A percentile compares a stretch with the other conserved stretches of the same genome.
These are phyloP conservation scores for Phytopythium sindhum DNA, from an alignment of 352 stramenopile species.

Conservation along the genomic window DNA sequence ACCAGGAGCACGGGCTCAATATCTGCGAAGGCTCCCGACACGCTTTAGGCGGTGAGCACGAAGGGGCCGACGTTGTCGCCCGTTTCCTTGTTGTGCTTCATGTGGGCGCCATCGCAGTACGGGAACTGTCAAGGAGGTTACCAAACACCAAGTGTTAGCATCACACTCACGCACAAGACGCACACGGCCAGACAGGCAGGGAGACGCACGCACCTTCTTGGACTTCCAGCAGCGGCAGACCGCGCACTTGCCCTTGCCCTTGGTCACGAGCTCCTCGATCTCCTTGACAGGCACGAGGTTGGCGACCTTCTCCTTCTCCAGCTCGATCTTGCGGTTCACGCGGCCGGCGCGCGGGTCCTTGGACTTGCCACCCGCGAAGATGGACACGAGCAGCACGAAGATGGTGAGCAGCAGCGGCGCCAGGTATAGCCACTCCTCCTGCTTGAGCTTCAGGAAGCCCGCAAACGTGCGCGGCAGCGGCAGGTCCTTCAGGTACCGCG, in stretches of 20 bases:
- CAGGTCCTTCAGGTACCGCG: constrained; percentile 80
- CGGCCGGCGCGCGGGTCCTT: constrained; percentile 46
- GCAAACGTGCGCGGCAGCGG: constrained; percentile 79
- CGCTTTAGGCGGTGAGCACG: constrained; percentile 57
- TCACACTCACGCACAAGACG: too few relatives aligned
- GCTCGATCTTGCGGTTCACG: constrained; percentile 61
- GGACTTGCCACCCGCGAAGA: constrained; percentile 55
- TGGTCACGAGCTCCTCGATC: constrained; percentile 74
- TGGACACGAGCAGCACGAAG: constrained; percentile 60
- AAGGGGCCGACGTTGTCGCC: constrained; percentile 81
- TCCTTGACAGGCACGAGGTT: constrained; percentile 62
- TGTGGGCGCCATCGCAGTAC: constrained; percentile 72
- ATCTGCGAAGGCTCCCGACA: too few relatives aligned
- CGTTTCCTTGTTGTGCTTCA: constrained; percentile 88
- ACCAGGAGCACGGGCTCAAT: too few relatives aligned
- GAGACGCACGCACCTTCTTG: constrained; percentile 47
- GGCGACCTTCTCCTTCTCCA: constrained; percentile 85
- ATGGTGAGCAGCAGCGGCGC: constrained; percentile 79
- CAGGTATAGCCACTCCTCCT: constrained; percentile 83
- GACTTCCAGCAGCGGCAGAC: constrained; percentile 88
- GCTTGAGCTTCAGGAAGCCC: constrained; percentile 83
- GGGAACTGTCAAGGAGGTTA: constrained; percentile 42
- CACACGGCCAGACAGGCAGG: neutral
- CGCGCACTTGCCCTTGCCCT: constrained; percentile 75
- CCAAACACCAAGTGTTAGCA: neutral